Base-by-base conservation (phyloP, 345 rosid genomes). In the Passiflora organensis region DNA sequence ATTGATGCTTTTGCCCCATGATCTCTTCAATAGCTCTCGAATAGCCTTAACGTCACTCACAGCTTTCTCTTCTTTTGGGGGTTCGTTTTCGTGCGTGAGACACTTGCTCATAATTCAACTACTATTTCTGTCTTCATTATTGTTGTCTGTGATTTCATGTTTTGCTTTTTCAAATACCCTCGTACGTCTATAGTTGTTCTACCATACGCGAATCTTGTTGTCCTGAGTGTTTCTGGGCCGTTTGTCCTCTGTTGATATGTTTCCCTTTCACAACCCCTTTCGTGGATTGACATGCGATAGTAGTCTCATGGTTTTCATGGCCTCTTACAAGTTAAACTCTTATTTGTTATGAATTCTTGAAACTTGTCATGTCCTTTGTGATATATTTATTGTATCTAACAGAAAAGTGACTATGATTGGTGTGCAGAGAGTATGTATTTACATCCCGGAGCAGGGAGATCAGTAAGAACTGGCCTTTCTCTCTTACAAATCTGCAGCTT, bases 391-490 rank as follows among this genome's bases (percentile, higher is more conserved):
- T n/a, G n/a, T n/a, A n/a, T n/a, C n/a, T n/a, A n/a, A n/a, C n/a
- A n/a, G n/a, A n/a, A 37, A 73, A n/a, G n/a, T n/a, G n/a, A n/a
- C 15, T 23, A 61, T n/a, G 44, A 43, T 59, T 69, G 58, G n/a
- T 55, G 51, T 81, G 87, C 76, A 93, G 99, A 77, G 89, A 89
- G 78, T 89, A 89, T 91, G 96, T 88, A 55, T 82, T 63, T 55
- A 58, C 76, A 47, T 66, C 84, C 63, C 65, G 99, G 65, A 80
- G 79, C 76, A 83, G 78, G 58, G 87, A 85, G 71, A 79, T 93
- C 79, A 73, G 78, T 67, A 78, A 78, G 58, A 93, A 74, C 56
- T 93, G 99, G 99, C 99, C 99, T 21, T 89, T 93, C 68, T 93
- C 99, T 15, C 6, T 34, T 47, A 78, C 80, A 55, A 84, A 73